Evolutionary conservation across 345 rosid species (phyloP).

Genomic region (Combretum micranthum): DNA sequence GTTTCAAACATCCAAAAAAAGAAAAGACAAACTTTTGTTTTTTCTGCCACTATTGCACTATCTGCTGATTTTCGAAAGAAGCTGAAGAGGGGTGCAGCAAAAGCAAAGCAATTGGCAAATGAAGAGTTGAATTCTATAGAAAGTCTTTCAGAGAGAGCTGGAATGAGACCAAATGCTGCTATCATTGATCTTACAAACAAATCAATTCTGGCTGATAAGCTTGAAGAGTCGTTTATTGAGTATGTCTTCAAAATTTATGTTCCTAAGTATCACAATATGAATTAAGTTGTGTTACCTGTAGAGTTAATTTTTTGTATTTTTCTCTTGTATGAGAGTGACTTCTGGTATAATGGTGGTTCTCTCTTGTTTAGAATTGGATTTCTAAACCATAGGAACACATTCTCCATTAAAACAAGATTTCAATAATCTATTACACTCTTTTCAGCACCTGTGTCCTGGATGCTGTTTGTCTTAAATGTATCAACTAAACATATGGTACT

Average conservation of each 20-base stretch:
- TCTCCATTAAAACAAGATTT: too few relatives aligned
- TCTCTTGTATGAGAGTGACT: too few relatives aligned
- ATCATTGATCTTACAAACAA: conserved; percentile 82
- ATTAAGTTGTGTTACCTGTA: too few relatives aligned
- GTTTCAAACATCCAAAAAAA: conserved; percentile 56
- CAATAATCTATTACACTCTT: too few relatives aligned
- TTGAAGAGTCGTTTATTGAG: conserved; percentile 86
- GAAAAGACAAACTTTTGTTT: conserved; percentile 91
- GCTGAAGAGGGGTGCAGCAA: conserved; percentile 60
- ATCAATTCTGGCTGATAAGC: conserved; percentile 61
- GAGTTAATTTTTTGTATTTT: neutral
- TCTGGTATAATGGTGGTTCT: too few relatives aligned
- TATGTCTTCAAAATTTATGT: conserved; percentile 14
- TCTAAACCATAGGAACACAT: too few relatives aligned
- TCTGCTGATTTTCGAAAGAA: conserved; percentile 92
- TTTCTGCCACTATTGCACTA: conserved; percentile 92
- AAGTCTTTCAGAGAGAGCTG: conserved; percentile 77
- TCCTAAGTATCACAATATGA: neutral
- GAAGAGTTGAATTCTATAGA: conserved; percentile 77
- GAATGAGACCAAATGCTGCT: conserved; percentile 81
- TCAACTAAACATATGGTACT: too few relatives aligned
- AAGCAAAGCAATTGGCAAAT: conserved; percentile 49
- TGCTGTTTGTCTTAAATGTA: too few relatives aligned
- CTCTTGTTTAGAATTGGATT: too few relatives aligned
- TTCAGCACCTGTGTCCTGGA: too few relatives aligned